Base-by-base conservation (phyloP, 768 basidiomycete genomes). In the Zangia roseola region DNA sequence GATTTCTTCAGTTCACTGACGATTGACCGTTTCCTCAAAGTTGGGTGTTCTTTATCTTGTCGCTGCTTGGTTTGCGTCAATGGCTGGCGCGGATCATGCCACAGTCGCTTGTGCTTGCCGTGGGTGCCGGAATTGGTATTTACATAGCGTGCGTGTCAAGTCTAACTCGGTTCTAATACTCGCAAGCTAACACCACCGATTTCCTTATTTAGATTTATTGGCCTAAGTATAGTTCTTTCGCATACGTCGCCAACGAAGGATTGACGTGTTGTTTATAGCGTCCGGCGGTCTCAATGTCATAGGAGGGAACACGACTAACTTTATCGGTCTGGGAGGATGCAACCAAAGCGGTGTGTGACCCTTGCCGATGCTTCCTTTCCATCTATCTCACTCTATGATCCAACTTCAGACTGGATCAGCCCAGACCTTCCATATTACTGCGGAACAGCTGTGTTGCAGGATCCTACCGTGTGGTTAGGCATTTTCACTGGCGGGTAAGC, bases 61-160 rank as follows among this genome's bases (percentile, higher is more conserved):
- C 90, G 0, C 65, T 94, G 19, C 71, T 93, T 25, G 91, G 91
- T 52, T 75, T 94, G 44, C 88, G 91, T 41, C 90, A 92, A 71
- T 94, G 90, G 91, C 77, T 94, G 5, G 88, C 86, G 13, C 81
- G 91, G 14, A 80, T 91, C 47, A 92, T 94, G 82, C 91, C 91
- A 1, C 86, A 88, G 54, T 92, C 91, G 4, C 77, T 94, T 23
- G 83, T 91, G 5, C 77, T 91, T 47, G 85, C 91, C 2, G 88
- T 91, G 10, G 91, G 91, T 36, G 82, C 88, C 31, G 91, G 91
- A 49, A 92, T 94, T 59, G 91, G 91, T 51, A 67, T 94, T 16
- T 94, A 89, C 69, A 89, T 94, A 55, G 89, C 90, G 77, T 88
- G 58, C 60, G 82, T 79, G 23, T 36, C 50, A 36, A 46, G 16